Conservation (phyloP, 2,329 filamentous ascomycete genomes). For the Penicillium sp. region DNA sequence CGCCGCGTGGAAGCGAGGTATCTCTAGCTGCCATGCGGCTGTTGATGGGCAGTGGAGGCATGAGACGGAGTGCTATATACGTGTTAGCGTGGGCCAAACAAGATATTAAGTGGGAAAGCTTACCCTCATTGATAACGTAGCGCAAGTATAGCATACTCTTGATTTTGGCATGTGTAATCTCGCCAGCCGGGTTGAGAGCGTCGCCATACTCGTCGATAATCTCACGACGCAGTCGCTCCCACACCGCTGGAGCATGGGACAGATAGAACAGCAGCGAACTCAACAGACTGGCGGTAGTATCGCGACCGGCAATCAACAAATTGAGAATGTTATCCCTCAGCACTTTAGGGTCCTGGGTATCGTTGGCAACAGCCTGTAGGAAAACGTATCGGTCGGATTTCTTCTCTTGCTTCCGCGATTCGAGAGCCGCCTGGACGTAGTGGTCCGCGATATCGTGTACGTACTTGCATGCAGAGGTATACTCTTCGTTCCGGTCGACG, state of each 20-base stretch:
- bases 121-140: slow-evolving; percentile 16
- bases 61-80: slow-evolving; percentile 37
- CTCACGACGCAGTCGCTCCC: slow-evolving; percentile 21
- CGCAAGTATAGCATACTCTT: slow-evolving; percentile 15
- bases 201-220: slow-evolving; percentile 20
- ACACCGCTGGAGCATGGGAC: slow-evolving; percentile 25
- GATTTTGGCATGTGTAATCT: slow-evolving; percentile 30
- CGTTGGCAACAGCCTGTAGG: slow-evolving; percentile 45
- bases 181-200: neutral
- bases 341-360: slow-evolving; percentile 44
- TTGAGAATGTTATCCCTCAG: slow-evolving; percentile 50
- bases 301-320: slow-evolving; percentile 51
- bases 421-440: slow-evolving; percentile 69
- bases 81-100: no score
- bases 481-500: slow-evolving; percentile 10
- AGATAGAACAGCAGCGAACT: slow-evolving; percentile 41
- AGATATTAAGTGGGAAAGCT: no score
- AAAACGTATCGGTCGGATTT: slow-evolving; percentile 43
- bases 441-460: slow-evolving; percentile 25
- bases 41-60: slow-evolving; percentile 48
- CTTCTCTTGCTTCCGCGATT: slow-evolving; percentile 63
- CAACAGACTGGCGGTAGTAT: slow-evolving; percentile 49
- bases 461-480: slow-evolving; percentile 8
- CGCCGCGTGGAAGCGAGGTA: slow-evolving; percentile 13
- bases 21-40: slow-evolving; percentile 41